Percentiles rank a stretch among this genome's conserved stretches.
phyloP scores from a whole-genome alignment of 805 yeast species.

The Saccharomyces jurei region DNA sequence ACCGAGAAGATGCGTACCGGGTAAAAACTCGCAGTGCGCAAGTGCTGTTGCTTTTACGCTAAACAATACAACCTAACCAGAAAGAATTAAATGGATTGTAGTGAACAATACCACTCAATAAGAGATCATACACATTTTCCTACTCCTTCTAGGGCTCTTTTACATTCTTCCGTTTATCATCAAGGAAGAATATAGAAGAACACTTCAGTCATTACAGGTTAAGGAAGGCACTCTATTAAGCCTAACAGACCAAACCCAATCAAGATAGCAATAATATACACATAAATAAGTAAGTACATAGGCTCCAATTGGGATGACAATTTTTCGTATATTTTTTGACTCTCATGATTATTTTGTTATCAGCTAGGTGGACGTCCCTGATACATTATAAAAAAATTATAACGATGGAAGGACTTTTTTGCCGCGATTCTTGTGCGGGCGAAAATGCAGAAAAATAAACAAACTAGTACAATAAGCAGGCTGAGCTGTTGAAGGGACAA shows the following conservation, averaged over 20 bases:
- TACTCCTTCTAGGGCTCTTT: too few species aligned
- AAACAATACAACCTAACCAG: not conserved
- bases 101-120: not conserved
- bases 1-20: not conserved
- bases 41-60: not conserved
- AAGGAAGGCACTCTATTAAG: not conserved
- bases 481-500: not conserved
- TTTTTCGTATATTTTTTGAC: too few species aligned
- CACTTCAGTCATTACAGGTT: not conserved
- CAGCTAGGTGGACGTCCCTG: not conserved
- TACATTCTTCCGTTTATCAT: too few species aligned
- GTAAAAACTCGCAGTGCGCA: not conserved
- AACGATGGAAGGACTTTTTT: not conserved
- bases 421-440: not conserved
- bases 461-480: not conserved
- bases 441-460: not conserved
- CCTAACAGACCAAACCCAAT: not conserved
- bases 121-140: not conserved
- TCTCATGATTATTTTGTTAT: not conserved
- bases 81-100: not conserved
- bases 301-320: not conserved
- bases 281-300: not conserved
- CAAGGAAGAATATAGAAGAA: not conserved
- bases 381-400: not conserved
- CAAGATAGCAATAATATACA: not conserved